Conservation (phyloP, 305 asterid genomes). For the Fraxinus sp. region DNA sequence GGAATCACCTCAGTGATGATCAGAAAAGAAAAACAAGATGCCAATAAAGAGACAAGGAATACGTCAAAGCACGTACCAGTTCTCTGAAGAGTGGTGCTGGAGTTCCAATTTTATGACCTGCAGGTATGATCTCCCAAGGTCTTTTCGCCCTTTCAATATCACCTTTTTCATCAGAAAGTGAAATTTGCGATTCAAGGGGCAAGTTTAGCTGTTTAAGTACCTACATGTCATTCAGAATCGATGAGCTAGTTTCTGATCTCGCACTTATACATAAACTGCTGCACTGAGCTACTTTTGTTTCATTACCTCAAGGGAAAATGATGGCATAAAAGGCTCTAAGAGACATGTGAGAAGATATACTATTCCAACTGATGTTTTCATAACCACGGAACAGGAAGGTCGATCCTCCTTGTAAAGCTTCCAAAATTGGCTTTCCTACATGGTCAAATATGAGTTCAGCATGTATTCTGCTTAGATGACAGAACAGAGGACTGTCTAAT, state of each 20-base stretch:
- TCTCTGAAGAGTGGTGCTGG: conserved; percentile 79
- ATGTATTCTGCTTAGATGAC: conserved; percentile 6
- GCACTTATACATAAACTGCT: background rate
- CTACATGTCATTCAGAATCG: conserved; percentile 30
- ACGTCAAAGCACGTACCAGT: conserved; percentile 45
- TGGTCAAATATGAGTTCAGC: conserved; percentile 1
- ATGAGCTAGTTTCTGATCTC: conserved; percentile 3
- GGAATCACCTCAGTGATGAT: background rate
- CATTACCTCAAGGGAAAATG: conserved; percentile 77
- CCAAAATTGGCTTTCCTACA: conserved; percentile 90
- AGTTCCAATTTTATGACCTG: conserved; percentile 84
- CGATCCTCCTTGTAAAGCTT: conserved; percentile 89
- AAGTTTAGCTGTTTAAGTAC: conserved; percentile 92
- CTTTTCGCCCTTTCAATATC: conserved; percentile 67
- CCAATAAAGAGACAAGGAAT: conserved; percentile 10
- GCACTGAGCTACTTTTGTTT: conserved; percentile 6
- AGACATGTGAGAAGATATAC: conserved; percentile 88
- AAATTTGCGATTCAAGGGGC: conserved; percentile 53
- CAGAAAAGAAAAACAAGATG: conserved; percentile 9
- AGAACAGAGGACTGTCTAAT: background rate
- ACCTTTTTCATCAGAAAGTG: conserved; percentile 69
- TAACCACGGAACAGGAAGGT: conserved; percentile 67
- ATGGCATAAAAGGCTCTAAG: conserved; percentile 93
- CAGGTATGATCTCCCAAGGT: conserved; percentile 80
- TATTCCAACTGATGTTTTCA: conserved; percentile 81